Percentiles rank a stretch among this genome's conserved stretches.
Evolutionary conservation across 1,284 basidiomycete species (phyloP).

Genomic region (Agaricales sp.): DNA sequence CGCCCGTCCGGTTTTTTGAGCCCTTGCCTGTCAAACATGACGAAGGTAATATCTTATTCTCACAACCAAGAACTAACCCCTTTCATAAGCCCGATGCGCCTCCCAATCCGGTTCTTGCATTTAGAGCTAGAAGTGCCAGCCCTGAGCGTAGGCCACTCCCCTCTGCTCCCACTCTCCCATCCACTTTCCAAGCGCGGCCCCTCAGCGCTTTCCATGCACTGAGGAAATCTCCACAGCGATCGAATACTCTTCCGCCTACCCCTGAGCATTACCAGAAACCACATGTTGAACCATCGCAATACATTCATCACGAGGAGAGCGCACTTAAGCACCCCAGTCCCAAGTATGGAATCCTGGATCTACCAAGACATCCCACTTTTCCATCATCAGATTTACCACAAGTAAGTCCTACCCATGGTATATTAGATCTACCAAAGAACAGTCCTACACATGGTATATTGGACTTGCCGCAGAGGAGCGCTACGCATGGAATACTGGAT

Average conservation of each 20-base stretch:
- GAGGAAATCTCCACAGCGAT: background rate
- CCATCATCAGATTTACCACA: no score
- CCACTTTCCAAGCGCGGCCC: background rate
- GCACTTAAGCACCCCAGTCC: no score
- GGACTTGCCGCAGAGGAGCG: background rate
- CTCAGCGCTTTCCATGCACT: background rate
- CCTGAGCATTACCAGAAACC: no score
- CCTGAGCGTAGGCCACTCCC: background rate
- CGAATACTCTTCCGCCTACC: background rate
- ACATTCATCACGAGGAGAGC: background rate
- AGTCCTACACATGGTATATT: background rate
- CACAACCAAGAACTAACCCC: no score
- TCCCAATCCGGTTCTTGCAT: background rate
- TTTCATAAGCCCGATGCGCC: no score
- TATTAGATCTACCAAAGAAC: no score
- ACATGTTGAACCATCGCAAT: no score
- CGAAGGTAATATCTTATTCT: background rate
- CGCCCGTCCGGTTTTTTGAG: background rate
- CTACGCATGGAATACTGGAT: no score
- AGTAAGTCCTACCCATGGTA: background rate
- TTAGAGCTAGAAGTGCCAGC: background rate
- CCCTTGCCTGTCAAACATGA: background rate
- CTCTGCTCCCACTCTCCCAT: background rate
- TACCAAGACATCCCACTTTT: no score
- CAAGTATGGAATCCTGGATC: background rate